Percentiles rank a stretch among this genome's conserved stretches.
These are phyloP conservation scores for Solanum hybrid DNA, from an alignment of 305 asterid genomes.

Conservation along the genomic window DNA sequence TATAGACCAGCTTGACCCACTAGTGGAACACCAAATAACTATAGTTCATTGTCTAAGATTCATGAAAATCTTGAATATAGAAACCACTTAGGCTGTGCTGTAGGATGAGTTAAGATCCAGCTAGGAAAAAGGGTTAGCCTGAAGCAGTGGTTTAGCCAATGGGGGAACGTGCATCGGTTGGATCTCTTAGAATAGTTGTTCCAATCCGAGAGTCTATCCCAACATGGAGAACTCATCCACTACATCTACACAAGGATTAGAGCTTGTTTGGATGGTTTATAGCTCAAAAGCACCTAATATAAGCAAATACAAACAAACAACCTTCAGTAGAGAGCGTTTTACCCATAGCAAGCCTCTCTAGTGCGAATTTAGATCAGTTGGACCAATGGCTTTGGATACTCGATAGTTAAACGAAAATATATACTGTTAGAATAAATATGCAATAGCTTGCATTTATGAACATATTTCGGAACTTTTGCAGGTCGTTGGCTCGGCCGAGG, in stretches of 20 bases:
- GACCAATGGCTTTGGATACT: background rate
- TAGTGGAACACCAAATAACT: background rate
- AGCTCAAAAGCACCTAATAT: background rate
- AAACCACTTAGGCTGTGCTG: background rate
- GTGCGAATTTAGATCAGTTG: background rate
- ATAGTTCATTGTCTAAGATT: background rate
- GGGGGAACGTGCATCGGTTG: background rate
- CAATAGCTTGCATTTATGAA: background rate
- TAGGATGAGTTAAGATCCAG: background rate
- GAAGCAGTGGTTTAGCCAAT: background rate
- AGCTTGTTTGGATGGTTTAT: background rate
- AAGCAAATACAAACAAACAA: background rate
- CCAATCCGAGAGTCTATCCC: background rate
- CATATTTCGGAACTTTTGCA: constrained; percentile 7
- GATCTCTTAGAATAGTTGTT: background rate
- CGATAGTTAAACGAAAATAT: background rate
- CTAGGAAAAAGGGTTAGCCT: background rate
- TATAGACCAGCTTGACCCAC: background rate
- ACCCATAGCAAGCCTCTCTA: background rate
- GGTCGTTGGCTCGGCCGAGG: constrained; percentile 79
- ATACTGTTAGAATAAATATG: background rate
- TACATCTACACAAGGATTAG: background rate
- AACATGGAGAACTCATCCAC: background rate
- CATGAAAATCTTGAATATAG: background rate
- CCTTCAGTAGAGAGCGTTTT: background rate